phyloP scores from a whole-genome alignment of 2,329 filamentous ascomycete genomes.

The Claviceps digitariae region DNA sequence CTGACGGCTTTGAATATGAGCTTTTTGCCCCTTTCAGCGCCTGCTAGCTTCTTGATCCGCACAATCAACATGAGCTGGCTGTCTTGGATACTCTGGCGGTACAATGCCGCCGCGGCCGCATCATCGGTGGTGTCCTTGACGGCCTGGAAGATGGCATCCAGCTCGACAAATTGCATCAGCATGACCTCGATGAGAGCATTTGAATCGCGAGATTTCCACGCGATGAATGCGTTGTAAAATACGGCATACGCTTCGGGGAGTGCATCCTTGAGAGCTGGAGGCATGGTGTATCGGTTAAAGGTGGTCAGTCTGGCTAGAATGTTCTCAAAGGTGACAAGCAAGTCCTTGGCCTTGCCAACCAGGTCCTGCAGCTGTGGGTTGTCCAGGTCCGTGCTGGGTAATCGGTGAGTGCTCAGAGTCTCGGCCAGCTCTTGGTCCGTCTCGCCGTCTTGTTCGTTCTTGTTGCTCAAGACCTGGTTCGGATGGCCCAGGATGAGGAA shows the following conservation, averaged over 20 bases:
- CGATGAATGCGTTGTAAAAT: constrained; percentile 67
- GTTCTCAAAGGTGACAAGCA: constrained; percentile 66
- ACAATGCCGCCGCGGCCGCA: constrained; percentile 61
- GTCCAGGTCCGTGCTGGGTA: constrained; percentile 33
- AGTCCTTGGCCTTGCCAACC: constrained; percentile 62
- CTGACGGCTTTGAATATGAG: constrained; percentile 63
- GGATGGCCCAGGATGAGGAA: constrained; percentile 72
- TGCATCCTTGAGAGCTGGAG: constrained; percentile 45
- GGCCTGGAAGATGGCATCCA: constrained; percentile 72
- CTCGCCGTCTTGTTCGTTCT: constrained; percentile 45
- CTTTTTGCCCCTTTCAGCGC: constrained; percentile 54
- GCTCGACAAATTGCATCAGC: constrained; percentile 74
- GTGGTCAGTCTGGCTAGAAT: constrained; percentile 52
- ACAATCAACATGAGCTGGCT: constrained; percentile 71
- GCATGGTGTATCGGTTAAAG: constrained; percentile 53
- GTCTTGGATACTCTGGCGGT: constrained; percentile 65
- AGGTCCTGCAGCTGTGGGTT: constrained; percentile 56
- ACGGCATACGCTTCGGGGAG: constrained; percentile 58
- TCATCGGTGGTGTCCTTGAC: constrained; percentile 67
- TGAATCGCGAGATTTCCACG: constrained; percentile 73
- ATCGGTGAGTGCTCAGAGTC: constrained; percentile 15
- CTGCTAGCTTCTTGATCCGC: constrained; percentile 65
- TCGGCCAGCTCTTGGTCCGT: constrained; percentile 40
- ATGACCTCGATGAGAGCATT: constrained; percentile 68
- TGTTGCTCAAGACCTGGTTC: constrained; percentile 62